phyloP scores from a whole-genome alignment of 2,329 filamentous ascomycete species.

The Scortechinia acanthostroma region DNA sequence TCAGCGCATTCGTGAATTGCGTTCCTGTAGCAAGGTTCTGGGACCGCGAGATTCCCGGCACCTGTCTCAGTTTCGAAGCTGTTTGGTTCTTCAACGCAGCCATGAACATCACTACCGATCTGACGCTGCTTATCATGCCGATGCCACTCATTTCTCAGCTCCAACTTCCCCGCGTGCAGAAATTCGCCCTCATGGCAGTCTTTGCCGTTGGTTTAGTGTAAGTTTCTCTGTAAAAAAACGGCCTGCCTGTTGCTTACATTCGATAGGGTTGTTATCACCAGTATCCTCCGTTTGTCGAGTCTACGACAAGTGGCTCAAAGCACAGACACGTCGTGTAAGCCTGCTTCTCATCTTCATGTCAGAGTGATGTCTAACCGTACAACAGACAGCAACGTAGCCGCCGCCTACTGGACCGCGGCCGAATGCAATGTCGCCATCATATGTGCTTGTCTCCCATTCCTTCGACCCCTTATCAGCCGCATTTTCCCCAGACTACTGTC shows the following conservation, averaged over 20 bases:
- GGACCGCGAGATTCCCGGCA: constrained; percentile 12
- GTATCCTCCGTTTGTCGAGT: constrained; percentile 17
- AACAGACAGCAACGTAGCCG: constrained; percentile 6
- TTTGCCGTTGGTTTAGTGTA: constrained; percentile 31
- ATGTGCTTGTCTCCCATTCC: neutral
- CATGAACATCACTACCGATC: constrained; percentile 32
- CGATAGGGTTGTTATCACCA: constrained; percentile 18
- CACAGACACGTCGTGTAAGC: constrained; percentile 10
- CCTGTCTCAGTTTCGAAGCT: constrained; percentile 23
- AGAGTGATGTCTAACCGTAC: neutral
- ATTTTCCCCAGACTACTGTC: constrained; percentile 12
- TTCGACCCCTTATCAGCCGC: neutral
- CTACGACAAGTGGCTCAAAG: constrained; percentile 12
- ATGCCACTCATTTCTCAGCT: constrained; percentile 29
- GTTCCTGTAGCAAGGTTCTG: constrained; percentile 28
- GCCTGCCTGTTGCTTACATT: neutral
- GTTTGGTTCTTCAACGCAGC: constrained; percentile 33
- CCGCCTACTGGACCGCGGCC: constrained; percentile 2
- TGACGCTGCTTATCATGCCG: constrained; percentile 31
- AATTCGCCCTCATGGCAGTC: constrained; percentile 25
- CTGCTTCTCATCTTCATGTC: constrained; percentile 11
- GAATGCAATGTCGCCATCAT: constrained; percentile 3
- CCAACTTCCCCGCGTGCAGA: constrained; percentile 29
- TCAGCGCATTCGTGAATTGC: constrained; percentile 30
- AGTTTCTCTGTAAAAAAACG: too few species aligned